phyloP scores from a whole-genome alignment of 495 filamentous ascomycete genomes.

The Amorphotheca resinae region DNA sequence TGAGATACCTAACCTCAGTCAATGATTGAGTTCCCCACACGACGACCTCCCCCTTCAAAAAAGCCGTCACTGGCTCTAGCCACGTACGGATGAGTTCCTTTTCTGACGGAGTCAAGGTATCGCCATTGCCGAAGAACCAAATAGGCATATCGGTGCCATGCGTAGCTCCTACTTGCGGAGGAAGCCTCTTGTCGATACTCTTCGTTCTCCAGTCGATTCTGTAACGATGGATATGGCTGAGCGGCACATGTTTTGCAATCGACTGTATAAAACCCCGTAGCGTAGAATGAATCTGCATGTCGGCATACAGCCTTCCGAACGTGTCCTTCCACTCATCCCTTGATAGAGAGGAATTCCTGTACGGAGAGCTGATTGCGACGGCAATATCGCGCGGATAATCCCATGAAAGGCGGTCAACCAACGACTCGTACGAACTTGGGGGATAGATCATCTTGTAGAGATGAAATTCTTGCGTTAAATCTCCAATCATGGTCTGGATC shows the following conservation, averaged over 20 bases:
- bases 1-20: too few species aligned
- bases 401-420: too few species aligned
- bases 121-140: slow-evolving; percentile 10
- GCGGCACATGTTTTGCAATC: neutral
- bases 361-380: too few species aligned
- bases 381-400: too few species aligned
- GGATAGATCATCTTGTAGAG: slow-evolving; percentile 4
- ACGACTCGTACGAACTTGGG: slow-evolving; percentile 8
- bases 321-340: too few species aligned
- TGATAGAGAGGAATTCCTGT: too few species aligned
- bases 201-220: slow-evolving; percentile 7
- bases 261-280: slow-evolving; percentile 5
- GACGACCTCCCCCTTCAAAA: slow-evolving; percentile 5
- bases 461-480: slow-evolving; percentile 11
- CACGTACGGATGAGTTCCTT: slow-evolving; percentile 1
- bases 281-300: slow-evolving; percentile 11
- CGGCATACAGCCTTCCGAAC: too few species aligned
- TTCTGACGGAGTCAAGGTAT: neutral
- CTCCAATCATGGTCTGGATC: slow-evolving; percentile 9
- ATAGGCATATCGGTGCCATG: slow-evolving; percentile 8
- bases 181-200: slow-evolving; percentile 6
- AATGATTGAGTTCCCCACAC: too few species aligned
- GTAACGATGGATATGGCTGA: slow-evolving; percentile 4
- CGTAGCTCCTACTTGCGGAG: slow-evolving; percentile 2
- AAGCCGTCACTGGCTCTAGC: slow-evolving; percentile 5